Evolutionary conservation across 2,329 filamentous ascomycete species (phyloP).

Genomic region (Aspergillus sp.): DNA sequence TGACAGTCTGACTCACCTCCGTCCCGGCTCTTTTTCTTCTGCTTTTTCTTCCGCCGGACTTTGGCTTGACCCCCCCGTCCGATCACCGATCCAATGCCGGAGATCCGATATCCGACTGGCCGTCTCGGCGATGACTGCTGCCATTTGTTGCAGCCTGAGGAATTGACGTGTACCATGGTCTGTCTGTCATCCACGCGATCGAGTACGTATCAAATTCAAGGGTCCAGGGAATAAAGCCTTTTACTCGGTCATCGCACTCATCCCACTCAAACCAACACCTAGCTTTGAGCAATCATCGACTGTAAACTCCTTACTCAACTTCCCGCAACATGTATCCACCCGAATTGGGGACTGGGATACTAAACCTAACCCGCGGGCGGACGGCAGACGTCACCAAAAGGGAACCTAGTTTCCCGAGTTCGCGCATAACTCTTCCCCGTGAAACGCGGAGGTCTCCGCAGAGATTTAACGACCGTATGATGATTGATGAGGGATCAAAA

Average conservation of each 20-base stretch:
- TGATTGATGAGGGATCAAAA: background rate
- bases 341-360: background rate
- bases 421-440: background rate
- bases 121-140: conserved; percentile 12
- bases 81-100: conserved; percentile 6
- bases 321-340: background rate
- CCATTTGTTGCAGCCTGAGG: conserved; percentile 7
- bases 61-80: conserved; percentile 1
- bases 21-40: conserved; percentile 16
- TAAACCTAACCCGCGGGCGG: background rate
- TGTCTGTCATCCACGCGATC: no score
- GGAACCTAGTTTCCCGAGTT: background rate
- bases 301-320: background rate
- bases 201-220: no score
- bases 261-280: background rate
- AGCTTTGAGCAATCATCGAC: background rate
- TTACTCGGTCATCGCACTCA: background rate
- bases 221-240: background rate
- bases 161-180: background rate
- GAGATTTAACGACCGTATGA: conserved; percentile 5
- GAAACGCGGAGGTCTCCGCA: background rate
- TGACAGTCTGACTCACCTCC: conserved; percentile 10
- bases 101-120: conserved; percentile 9
- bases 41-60: conserved; percentile 9
- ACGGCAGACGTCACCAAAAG: background rate